Base-by-base conservation (phyloP, 2,329 filamentous ascomycete species). In the Neophaeococcomyces aloes region DNA sequence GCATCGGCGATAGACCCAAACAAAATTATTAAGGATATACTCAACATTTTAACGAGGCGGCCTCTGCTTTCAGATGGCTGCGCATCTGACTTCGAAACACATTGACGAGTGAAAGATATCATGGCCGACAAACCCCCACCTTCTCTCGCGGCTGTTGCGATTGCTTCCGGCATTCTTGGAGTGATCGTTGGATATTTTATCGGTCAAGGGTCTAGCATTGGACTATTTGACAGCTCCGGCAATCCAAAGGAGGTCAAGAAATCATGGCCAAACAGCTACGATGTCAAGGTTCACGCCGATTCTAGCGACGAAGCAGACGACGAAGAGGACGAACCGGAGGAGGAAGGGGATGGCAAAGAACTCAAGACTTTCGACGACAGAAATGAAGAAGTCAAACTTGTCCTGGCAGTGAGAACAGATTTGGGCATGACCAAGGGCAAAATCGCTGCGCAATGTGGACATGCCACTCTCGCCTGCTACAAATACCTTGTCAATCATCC, bases 371-470 rank as follows among this genome's bases (percentile, higher is more conserved):
- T 67, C 57, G 65, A 66, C 56, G 67, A 63, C 7, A 78, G 75
- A 48, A 61, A 60, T 10, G 88, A 95, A 64, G 88, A 95, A 63
- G 94, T 89, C 70, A 96, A 96, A 68, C 71, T 96, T 46, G 86
- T 95, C 11, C 70, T 98, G 27, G 86, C 94, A 3, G 89, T 96
- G 44, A 71, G 91, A 59, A 94, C 86, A 14, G 91, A 98, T 67
- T 65, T 98, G 57, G 89, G 89, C 56, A 98, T 98, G 91, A 91
- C 84, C 7, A 96, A 94, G 68, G 89, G 89, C 91, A 98, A 98
- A 73, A 95, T 96, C 57, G 91, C 86, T 45, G 91, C 91, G 6
- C 91, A 96, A 66, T 89, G 84, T 66, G 84, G 82, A 38, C 91
- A 96, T 65, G 91, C 91, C n/a, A 94, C 89, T 2, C 79, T 98